phyloP scores from a whole-genome alignment of 2,329 filamentous ascomycete genomes.

The Cercospora beticola region DNA sequence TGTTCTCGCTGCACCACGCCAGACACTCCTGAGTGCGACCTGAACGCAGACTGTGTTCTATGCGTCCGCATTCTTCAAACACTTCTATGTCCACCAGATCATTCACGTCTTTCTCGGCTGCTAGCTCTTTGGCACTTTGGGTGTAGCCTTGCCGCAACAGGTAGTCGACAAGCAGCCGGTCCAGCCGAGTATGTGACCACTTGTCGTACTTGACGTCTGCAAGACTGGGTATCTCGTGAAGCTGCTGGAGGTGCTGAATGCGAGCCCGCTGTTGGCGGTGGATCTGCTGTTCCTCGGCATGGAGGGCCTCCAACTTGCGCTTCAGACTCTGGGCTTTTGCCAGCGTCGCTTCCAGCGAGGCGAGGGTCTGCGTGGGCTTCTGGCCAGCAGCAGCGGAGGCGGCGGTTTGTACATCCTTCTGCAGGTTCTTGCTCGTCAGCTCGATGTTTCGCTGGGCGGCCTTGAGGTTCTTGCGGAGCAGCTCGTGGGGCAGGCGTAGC shows the following conservation, averaged over 20 bases:
- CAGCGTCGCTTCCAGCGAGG: conserved; percentile 81
- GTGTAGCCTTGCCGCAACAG: conserved; percentile 80
- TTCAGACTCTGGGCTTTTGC: conserved; percentile 81
- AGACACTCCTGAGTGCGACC: conserved; percentile 76
- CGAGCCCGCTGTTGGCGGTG: conserved; percentile 74
- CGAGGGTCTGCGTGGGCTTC: conserved; percentile 67
- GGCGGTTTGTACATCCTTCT: conserved; percentile 55
- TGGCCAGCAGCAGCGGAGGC: conserved; percentile 55
- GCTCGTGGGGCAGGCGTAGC: conserved; percentile 86
- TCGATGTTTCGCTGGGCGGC: conserved; percentile 75
- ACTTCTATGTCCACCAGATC: conserved; percentile 86
- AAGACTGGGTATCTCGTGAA: conserved; percentile 76
- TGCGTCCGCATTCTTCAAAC: conserved; percentile 77
- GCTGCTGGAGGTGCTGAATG: conserved; percentile 74
- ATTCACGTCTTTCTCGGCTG: conserved; percentile 71
- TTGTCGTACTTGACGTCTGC: conserved; percentile 91
- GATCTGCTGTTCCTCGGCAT: conserved; percentile 75
- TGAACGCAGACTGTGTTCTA: conserved; percentile 67
- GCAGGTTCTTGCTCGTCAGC: conserved; percentile 64
- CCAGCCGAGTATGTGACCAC: conserved; percentile 79
- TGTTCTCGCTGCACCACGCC: conserved; percentile 90
- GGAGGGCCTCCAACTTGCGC: conserved; percentile 74
- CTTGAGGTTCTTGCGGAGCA: conserved; percentile 92
- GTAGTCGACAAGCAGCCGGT: conserved; percentile 89
- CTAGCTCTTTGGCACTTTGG: conserved; percentile 72